These are phyloP conservation scores for Mangifera indica DNA, from an alignment of 345 rosid genomes.

Conservation along the genomic window DNA sequence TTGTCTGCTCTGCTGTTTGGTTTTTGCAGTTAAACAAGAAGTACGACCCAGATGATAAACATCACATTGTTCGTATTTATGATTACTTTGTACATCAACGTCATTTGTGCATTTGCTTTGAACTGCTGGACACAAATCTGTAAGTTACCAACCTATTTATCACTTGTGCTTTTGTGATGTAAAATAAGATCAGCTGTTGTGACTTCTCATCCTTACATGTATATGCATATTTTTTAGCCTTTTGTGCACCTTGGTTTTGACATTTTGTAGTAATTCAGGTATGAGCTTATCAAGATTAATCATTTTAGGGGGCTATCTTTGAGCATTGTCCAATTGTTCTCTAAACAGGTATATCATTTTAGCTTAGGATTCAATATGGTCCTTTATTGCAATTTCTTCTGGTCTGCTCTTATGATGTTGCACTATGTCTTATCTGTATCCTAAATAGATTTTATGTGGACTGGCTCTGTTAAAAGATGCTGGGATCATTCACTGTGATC, in stretches of 20 bases:
- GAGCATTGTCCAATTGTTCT: conserved; percentile 93
- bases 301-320: conserved; percentile 90
- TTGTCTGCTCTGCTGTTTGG: conserved; percentile 20
- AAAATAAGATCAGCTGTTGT: conserved; percentile 1
- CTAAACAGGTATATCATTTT: conserved; percentile 72
- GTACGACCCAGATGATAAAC: conserved; percentile 97
- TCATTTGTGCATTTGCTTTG: conserved; percentile 96
- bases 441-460: conserved; percentile 75
- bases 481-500: conserved; percentile 94
- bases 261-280: conserved; percentile 50
- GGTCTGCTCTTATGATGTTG: conserved; percentile 17
- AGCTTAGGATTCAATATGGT: conserved; percentile 15
- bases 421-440: conserved; percentile 6
- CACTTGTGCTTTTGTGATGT: conserved; percentile 6
- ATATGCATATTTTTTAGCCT: conserved; percentile 8
- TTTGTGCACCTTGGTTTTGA: conserved; percentile 26
- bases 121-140: conserved; percentile 94
- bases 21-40: conserved; percentile 83
- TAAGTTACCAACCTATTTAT: conserved; percentile 41
- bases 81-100: conserved; percentile 84
- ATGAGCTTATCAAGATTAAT: conserved; percentile 96
- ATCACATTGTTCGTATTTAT: conserved; percentile 96
- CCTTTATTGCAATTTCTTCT: conserved; percentile 12
- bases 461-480: conserved; percentile 92
- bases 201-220: conserved; percentile 4